Evolutionary conservation across 495 filamentous ascomycete species (phyloP), one percentile per base, ranked within the genome.

Genomic region (Penicillium subrubescens): DNA sequence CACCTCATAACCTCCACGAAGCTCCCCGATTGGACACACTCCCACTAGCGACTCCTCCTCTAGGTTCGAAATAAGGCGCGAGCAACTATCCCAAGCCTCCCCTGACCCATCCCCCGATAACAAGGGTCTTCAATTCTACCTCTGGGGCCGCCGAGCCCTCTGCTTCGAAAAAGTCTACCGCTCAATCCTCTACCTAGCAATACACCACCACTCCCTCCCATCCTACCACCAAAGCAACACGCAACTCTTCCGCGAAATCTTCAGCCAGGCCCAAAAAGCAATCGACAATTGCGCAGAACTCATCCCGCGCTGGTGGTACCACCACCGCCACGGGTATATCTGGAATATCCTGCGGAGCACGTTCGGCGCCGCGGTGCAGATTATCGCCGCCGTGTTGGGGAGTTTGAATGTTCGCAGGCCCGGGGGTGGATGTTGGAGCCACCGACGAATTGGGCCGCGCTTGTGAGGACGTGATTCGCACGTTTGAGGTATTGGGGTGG

Each of bases 291-390:
- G 69, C 44, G 66, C 62, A 43, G 35, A 57, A 6, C 56, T 73
- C 15, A 69, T 73, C 10, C 69, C 71, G 21, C 63, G 64, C 29
- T 65, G 64, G n/a, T 73, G 59, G 62, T 71, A 71, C 27, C 64
- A 73, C 8, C 71, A 69, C 39, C 71, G 71, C 25, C 71, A 73
- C 23, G 66, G 71, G 53, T 73, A 69, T 69, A 63, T 73, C 41
- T 69, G 67, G 64, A 71, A 66, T 34, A 46, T 69, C 21, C 53
- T 73, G 44, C 63, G 71, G 8, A 48, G 39, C 21, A 67, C 61
- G 8, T 73, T 73, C 43, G 51, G 60, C 8, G 63, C 60, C 12
- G 66, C 69, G 1, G 60, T 73, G 25, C 71, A 73, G 25, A 69
- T 73, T 50, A 52, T 69, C 10, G 69, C 52, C 0, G 66, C 64